A percentile compares a stretch with the other conserved stretches of the same genome.
Conservation (phyloP, 331 rosid genomes). For the Rosa hybrid region DNA sequence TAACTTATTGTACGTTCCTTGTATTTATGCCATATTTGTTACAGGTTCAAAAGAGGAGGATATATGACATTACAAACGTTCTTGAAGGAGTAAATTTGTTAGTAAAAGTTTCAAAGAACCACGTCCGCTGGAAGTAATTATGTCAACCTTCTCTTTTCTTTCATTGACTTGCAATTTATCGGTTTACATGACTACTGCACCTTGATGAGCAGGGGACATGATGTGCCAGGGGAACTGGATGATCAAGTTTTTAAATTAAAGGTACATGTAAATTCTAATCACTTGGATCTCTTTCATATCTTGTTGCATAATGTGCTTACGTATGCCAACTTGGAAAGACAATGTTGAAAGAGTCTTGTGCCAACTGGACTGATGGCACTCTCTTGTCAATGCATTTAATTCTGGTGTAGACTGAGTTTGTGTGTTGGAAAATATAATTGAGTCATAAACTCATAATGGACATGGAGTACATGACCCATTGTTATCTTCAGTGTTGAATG, state of each 20-base stretch:
- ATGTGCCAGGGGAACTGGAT: slow-evolving; percentile 43
- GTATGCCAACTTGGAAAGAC: slow-evolving; percentile 14
- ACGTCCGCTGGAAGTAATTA: slow-evolving; percentile 84
- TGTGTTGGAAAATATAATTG: background rate
- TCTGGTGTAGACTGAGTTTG: background rate
- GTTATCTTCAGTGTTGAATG: background rate
- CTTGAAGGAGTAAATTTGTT: slow-evolving; percentile 91
- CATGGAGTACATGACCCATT: background rate
- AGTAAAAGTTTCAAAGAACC: slow-evolving; percentile 87
- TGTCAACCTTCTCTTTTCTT: slow-evolving; percentile 10
- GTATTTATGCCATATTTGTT: slow-evolving; percentile 22
- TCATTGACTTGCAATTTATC: slow-evolving; percentile 2
- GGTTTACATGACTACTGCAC: slow-evolving; percentile 15
- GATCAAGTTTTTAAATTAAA: slow-evolving; percentile 48
- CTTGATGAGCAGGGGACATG: slow-evolving; percentile 55
- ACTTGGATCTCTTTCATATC: slow-evolving; percentile 20
- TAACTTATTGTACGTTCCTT: background rate
- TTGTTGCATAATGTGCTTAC: background rate
- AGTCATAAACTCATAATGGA: background rate
- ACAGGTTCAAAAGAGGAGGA: slow-evolving; percentile 90
- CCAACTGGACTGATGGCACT: background rate
- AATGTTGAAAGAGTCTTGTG: background rate
- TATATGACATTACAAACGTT: slow-evolving; percentile 91
- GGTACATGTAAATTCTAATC: slow-evolving; percentile 36
- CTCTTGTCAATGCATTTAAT: background rate